Percentiles rank a stretch among this genome's conserved stretches.
Evolutionary conservation across 1,284 basidiomycete genomes (phyloP).

Genomic region (Sporisorium sorghi): DNA sequence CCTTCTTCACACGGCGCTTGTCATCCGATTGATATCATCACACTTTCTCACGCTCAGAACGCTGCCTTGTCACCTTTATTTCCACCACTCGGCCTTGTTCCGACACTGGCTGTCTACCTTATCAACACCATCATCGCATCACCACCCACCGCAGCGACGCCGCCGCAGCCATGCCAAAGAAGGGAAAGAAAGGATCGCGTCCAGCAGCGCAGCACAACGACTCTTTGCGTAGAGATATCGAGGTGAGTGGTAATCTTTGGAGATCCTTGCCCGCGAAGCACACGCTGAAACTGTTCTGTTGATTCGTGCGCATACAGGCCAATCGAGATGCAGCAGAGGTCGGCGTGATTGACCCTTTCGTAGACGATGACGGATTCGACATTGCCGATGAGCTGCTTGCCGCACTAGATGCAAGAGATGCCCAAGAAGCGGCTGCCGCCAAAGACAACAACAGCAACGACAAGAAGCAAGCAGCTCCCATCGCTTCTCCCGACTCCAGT

Average conservation of each 20-base stretch:
- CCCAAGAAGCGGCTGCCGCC: slow-evolving; percentile 22
- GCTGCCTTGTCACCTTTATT: background rate
- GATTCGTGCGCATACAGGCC: background rate
- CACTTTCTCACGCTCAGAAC: background rate
- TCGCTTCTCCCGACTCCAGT: slow-evolving; percentile 8
- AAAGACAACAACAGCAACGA: too few species aligned
- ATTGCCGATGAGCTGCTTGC: slow-evolving; percentile 60
- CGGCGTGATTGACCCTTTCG: slow-evolving; percentile 33
- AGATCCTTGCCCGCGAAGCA: too few species aligned
- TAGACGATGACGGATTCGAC: slow-evolving; percentile 51
- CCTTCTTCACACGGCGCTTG: background rate
- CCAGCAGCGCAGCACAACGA: slow-evolving; percentile 23
- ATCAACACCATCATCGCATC: background rate
- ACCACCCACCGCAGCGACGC: background rate
- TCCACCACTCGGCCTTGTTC: background rate
- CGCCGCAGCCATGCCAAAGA: slow-evolving; percentile 34
- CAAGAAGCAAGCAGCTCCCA: slow-evolving; percentile 2
- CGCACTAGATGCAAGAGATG: slow-evolving; percentile 55
- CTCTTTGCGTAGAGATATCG: slow-evolving; percentile 34
- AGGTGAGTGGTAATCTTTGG: slow-evolving; percentile 11
- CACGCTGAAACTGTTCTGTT: background rate
- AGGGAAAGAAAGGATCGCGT: slow-evolving; percentile 40
- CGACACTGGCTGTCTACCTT: background rate
- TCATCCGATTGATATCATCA: background rate
- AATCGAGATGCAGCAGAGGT: slow-evolving; percentile 3